Evolutionary conservation across 1,139 yeast species (phyloP).

Genomic region (Cylindricascospora bacillispora): DNA sequence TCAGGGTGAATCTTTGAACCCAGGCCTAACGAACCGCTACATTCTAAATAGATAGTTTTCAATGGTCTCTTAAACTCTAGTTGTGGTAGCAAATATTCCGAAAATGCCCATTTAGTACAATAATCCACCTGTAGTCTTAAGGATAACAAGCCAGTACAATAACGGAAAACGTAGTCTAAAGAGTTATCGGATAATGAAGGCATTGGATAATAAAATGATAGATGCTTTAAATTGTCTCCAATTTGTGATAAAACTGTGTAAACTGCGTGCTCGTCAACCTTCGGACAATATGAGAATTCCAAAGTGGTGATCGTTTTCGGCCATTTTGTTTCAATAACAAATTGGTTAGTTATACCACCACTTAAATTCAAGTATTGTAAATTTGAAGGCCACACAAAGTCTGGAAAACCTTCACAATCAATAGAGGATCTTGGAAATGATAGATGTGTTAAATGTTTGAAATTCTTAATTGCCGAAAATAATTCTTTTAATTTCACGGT

Average conservation of each 20-base stretch:
- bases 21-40: conserved; percentile 84
- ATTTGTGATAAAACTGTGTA: conserved; percentile 46
- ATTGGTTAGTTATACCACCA: conserved; percentile 82
- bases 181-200: conserved; percentile 62
- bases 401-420: conserved; percentile 48
- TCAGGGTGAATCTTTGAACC: conserved; percentile 74
- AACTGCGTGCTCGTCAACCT: conserved; percentile 48
- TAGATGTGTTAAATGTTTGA: conserved; percentile 52
- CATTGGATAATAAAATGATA: conserved; percentile 77
- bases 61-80: conserved; percentile 35
- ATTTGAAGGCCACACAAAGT: conserved; percentile 60
- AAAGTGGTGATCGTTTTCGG: conserved; percentile 60
- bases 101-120: conserved; percentile 49
- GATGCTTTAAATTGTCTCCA: conserved; percentile 49
- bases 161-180: conserved; percentile 56
- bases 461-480: conserved; percentile 56
- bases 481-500: conserved; percentile 72
- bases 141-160: conserved; percentile 58
- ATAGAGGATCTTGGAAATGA: conserved; percentile 86
- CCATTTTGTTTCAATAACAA: conserved; percentile 50
- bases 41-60: conserved; percentile 53
- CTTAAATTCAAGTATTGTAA: conserved; percentile 62
- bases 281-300: conserved; percentile 83
- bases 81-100: conserved; percentile 36
- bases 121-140: conserved; percentile 74